Percentiles rank a stretch among this genome's conserved stretches.
phyloP scores from a whole-genome alignment of 495 filamentous ascomycete species.

The Tuber brumale region DNA sequence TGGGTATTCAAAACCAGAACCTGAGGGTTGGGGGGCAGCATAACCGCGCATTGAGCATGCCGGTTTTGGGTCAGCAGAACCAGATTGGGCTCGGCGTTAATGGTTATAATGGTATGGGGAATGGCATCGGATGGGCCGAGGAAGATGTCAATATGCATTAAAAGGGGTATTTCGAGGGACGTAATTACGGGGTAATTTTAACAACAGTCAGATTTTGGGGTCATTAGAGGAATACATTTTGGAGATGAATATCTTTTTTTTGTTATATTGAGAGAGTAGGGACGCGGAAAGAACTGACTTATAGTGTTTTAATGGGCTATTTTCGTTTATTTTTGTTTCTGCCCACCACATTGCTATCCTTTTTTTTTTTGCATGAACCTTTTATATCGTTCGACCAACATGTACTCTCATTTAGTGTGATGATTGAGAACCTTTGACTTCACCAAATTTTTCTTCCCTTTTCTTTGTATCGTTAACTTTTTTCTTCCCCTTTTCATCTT shows the following conservation, averaged over 20 bases:
- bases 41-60: constrained; percentile 44
- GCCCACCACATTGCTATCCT: constrained; percentile 33
- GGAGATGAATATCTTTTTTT: constrained; percentile 24
- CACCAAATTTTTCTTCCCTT: constrained; percentile 16
- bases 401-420: constrained; percentile 38
- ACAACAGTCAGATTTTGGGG: constrained; percentile 37
- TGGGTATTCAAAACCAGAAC: constrained; percentile 39
- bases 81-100: constrained; percentile 58
- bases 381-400: constrained; percentile 24
- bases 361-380: constrained; percentile 29
- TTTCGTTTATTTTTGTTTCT: constrained; percentile 41
- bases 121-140: constrained; percentile 62
- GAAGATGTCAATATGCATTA: constrained; percentile 56
- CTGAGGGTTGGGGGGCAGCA: constrained; percentile 42
- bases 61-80: constrained; percentile 50
- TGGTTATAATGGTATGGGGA: constrained; percentile 57
- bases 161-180: constrained; percentile 25
- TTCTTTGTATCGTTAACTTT: constrained; percentile 23
- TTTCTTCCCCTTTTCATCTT: constrained; percentile 23
- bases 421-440: constrained; percentile 33
- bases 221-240: constrained; percentile 12
- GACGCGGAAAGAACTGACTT: constrained; percentile 33
- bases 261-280: constrained; percentile 36
- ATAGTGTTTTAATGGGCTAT: constrained; percentile 41
- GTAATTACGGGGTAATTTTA: constrained; percentile 37